phyloP scores from a whole-genome alignment of 164 flowering plant species.

The Vitis riparia region DNA sequence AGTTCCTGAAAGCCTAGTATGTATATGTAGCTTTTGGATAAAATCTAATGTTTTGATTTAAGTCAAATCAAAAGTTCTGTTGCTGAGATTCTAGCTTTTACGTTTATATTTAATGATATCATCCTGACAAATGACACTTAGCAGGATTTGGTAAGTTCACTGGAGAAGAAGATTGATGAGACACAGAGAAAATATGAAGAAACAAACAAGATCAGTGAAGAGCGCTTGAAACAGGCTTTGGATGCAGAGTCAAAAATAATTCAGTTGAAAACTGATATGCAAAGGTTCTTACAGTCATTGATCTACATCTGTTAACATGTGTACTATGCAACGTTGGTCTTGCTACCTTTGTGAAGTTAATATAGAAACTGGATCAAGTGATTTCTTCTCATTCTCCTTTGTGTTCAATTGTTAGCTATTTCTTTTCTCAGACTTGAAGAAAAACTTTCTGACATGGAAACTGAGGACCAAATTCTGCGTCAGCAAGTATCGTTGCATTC shows the following conservation, averaged over 20 bases:
- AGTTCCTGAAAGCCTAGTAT: neutral
- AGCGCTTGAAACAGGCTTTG: conserved; percentile 77
- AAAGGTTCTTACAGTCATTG: conserved; percentile 48
- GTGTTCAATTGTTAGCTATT: neutral
- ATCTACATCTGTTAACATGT: too few species aligned
- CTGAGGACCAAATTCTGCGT: conserved; percentile 43
- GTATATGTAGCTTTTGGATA: conserved; percentile 2
- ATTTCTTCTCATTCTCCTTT: neutral
- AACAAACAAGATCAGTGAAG: conserved; percentile 76
- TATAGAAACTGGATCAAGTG: neutral
- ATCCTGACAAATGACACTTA: conserved; percentile 7
- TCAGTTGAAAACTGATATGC: conserved; percentile 79
- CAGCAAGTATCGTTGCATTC: conserved; percentile 30
- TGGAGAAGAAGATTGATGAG: conserved; percentile 87
- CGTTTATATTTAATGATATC: neutral
- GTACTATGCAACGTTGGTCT: neutral
- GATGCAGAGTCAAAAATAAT: conserved; percentile 87
- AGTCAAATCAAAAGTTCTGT: neutral
- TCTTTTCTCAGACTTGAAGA: conserved; percentile 45
- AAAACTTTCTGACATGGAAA: conserved; percentile 50
- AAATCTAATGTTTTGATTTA: neutral
- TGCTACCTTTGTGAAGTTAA: neutral
- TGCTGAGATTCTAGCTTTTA: neutral
- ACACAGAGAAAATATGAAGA: conserved; percentile 86
- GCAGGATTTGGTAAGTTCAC: conserved; percentile 68